Base-by-base conservation (phyloP, 2,329 filamentous ascomycete species). In the Claviceps africana region DNA sequence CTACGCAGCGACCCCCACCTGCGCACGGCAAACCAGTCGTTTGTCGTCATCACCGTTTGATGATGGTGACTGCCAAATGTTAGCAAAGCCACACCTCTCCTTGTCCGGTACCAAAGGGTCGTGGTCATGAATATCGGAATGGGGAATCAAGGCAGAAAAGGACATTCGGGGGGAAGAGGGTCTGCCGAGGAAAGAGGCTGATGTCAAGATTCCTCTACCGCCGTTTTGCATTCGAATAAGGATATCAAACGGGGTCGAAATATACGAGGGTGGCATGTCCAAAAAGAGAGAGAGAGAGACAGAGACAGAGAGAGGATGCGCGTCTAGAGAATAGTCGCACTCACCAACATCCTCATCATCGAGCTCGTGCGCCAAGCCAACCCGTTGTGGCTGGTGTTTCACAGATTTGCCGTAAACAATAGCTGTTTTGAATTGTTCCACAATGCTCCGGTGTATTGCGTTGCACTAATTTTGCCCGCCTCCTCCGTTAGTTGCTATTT, bases 331-430 rank as follows among this genome's bases (percentile, higher is more conserved):
- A 39, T n/a, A 25, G 22, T 15, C 35, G 31, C 42, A 75, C 83
- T 73, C 77, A 91, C 88, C 88, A 70, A 98, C 95, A 72, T 98
- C 93, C 72, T 98, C 93, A 67, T 98, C 93, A 53, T 82, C 88
- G 63, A 98, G 76, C 74, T 95, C 88, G 67, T 98, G 93, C 51
- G 79, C 74, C 58, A 98, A 77, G 48, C 93, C 93, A 56, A 97
- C 93, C 63, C 90, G 82, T 72, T 98, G 93, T 58, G 93, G 93
- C 72, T 97, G 93, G 73, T 98, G 93, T 77, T 97, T 97, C 60
- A 97, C 91, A 52, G 90, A 96, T 67, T 91, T 93, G 60, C 93
- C 93, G 69, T 97, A 98, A 43, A 98, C 93, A 65, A 98, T 85
- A 51, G 93, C 93, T 56, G 84, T 81, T 71, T 91, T 94, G 77